A percentile compares a stretch with the other conserved stretches of the same genome.
phyloP scores from a whole-genome alignment of 1,139 yeast species.

The Zygotorulaspora mrakii region DNA sequence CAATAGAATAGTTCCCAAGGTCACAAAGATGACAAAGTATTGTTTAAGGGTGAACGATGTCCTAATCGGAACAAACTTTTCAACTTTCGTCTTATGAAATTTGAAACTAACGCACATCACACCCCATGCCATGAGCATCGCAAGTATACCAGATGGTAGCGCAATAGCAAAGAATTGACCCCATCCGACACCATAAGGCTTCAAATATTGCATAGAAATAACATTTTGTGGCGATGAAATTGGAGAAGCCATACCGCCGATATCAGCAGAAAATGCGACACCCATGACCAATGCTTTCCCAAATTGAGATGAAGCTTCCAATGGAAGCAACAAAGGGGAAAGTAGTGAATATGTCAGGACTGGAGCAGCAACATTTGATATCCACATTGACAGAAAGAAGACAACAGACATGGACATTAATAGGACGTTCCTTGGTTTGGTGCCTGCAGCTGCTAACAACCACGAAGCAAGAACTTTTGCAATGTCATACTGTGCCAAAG shows the following conservation, averaged over 20 bases:
- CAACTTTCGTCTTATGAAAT: constrained; percentile 40
- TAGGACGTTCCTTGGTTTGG: constrained; percentile 59
- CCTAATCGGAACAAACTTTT: constrained; percentile 53
- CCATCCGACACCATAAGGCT: constrained; percentile 64
- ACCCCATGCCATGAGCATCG: constrained; percentile 57
- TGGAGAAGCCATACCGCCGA: constrained; percentile 81
- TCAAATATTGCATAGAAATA: constrained; percentile 65
- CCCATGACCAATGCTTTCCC: constrained; percentile 65
- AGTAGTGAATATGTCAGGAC: constrained; percentile 66
- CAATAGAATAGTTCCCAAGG: constrained; percentile 55
- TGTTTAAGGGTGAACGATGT: constrained; percentile 59
- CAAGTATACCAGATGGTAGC: constrained; percentile 56
- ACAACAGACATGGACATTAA: constrained; percentile 66
- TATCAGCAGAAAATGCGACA: constrained; percentile 66
- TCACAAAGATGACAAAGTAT: constrained; percentile 54
- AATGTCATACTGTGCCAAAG: constrained; percentile 64
- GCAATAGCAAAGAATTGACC: constrained; percentile 74
- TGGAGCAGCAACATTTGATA: constrained; percentile 76
- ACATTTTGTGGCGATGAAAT: constrained; percentile 77
- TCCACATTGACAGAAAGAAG: constrained; percentile 71
- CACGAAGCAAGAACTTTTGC: constrained; percentile 66
- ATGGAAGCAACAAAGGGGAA: constrained; percentile 59
- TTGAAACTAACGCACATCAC: constrained; percentile 55
- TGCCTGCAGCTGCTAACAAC: constrained; percentile 61
- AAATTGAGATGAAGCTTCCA: constrained; percentile 59